Conservation (phyloP, 768 basidiomycete genomes). For the Trametes punicea region DNA sequence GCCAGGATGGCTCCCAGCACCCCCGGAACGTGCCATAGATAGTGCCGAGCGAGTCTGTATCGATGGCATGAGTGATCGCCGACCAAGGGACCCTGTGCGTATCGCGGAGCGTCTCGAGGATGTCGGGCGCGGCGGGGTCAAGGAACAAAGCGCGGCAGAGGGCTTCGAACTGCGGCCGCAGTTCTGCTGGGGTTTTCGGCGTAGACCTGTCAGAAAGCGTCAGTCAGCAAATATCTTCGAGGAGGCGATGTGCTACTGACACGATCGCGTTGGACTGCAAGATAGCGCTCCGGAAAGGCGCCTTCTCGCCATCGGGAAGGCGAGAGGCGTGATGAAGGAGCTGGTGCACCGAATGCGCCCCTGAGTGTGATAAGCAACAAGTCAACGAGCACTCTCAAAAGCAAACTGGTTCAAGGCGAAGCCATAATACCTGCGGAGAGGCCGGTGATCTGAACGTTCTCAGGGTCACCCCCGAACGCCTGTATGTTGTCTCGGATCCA, state of each 20-base stretch:
- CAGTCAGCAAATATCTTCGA: not conserved
- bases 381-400: too few species aligned
- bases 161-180: conserved; percentile 59
- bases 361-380: too few species aligned
- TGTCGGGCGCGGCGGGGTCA: conserved; percentile 48
- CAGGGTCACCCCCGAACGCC: conserved; percentile 68
- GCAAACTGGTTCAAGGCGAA: not conserved
- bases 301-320: conserved; percentile 49
- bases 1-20: conserved; percentile 57
- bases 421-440: conserved; percentile 58
- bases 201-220: conserved; percentile 29
- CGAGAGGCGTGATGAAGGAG: conserved; percentile 66
- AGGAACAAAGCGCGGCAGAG: conserved; percentile 55
- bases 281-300: conserved; percentile 65
- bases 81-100: conserved; percentile 44
- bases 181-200: conserved; percentile 58
- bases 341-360: conserved; percentile 74
- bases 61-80: conserved; percentile 54
- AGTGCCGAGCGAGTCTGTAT: conserved; percentile 49
- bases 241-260: conserved; percentile 33
- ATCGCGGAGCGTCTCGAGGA: conserved; percentile 51
- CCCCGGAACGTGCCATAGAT: conserved; percentile 67
- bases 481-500: conserved; percentile 70
- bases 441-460: conserved; percentile 59
- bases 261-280: conserved; percentile 76